Evolutionary conservation across 768 basidiomycete genomes (phyloP).

Genomic region (Macrocybe gigantea): DNA sequence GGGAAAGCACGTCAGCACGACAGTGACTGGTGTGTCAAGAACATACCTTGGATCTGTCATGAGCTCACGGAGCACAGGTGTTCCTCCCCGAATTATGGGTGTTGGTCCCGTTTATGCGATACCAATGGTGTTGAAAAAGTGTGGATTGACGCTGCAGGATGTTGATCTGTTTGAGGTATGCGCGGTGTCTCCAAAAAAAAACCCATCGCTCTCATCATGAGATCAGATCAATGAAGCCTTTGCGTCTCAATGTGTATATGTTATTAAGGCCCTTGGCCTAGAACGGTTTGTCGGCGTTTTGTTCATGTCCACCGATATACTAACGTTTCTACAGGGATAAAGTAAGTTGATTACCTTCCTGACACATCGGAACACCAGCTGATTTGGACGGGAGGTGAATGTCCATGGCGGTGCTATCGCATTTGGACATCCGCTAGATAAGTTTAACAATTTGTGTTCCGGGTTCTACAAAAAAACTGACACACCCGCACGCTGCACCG

Average conservation of each 20-base stretch:
- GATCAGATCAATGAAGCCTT: slow-evolving; percentile 87
- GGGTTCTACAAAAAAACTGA: neutral
- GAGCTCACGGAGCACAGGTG: slow-evolving; percentile 30
- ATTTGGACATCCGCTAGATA: slow-evolving; percentile 77
- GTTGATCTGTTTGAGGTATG: slow-evolving; percentile 77
- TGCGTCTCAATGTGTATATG: slow-evolving; percentile 78
- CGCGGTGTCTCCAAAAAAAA: neutral
- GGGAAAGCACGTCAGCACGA: slow-evolving; percentile 75
- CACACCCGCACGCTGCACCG: slow-evolving; percentile 60
- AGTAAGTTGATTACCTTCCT: slow-evolving; percentile 11
- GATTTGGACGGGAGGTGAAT: slow-evolving; percentile 47
- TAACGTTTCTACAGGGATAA: slow-evolving; percentile 25
- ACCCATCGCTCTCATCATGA: neutral
- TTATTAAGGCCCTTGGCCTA: slow-evolving; percentile 58
- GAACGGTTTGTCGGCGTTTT: slow-evolving; percentile 24
- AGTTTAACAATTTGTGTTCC: slow-evolving; percentile 24
- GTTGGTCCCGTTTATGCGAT: slow-evolving; percentile 84
- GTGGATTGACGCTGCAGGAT: slow-evolving; percentile 60
- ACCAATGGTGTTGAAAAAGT: slow-evolving; percentile 62
- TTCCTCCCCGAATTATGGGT: slow-evolving; percentile 83
- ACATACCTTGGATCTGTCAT: neutral
- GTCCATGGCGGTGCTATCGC: slow-evolving; percentile 92
- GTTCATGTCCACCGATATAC: neutral
- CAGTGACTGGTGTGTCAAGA: slow-evolving; percentile 47
- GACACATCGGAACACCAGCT: neutral